Evolutionary conservation across 1,139 yeast genomes (phyloP).

Genomic region (Candida sp.): DNA sequence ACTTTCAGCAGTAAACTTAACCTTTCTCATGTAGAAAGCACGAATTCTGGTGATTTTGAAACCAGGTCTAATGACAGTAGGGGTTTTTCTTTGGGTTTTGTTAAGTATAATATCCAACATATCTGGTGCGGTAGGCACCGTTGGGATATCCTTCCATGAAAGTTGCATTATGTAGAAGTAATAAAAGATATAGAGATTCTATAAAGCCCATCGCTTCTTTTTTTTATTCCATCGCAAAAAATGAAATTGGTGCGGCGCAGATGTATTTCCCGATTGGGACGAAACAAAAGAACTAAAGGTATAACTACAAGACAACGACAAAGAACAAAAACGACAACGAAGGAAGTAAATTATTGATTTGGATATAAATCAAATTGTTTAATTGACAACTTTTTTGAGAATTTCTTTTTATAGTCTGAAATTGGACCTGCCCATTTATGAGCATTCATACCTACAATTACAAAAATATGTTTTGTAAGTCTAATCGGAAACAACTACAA

Average conservation of each 20-base stretch:
- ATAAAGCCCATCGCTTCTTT: slow-evolving; percentile 1
- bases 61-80: slow-evolving; percentile 96
- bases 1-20: slow-evolving; percentile 93
- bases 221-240: slow-evolving; percentile 6
- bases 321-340: not conserved
- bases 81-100: slow-evolving; percentile 97
- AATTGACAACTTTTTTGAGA: slow-evolving; percentile 85
- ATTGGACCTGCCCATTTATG: slow-evolving; percentile 95
- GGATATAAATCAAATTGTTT: slow-evolving; percentile 11
- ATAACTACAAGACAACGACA: not conserved
- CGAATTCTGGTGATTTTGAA: slow-evolving; percentile 95
- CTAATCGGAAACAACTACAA: no score
- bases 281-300: not conserved
- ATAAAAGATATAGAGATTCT: not conserved
- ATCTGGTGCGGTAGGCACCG: slow-evolving; percentile 89
- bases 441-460: slow-evolving; percentile 92
- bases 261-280: slow-evolving; percentile 4
- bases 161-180: slow-evolving; percentile 66
- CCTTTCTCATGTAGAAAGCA: slow-evolving; percentile 98
- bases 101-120: slow-evolving; percentile 94
- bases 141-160: slow-evolving; percentile 97
- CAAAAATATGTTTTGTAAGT: slow-evolving; percentile 92
- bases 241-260: slow-evolving; percentile 6
- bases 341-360: not conserved
- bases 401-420: slow-evolving; percentile 86